A percentile compares a stretch with the other conserved stretches of the same genome.
Conservation (phyloP, 2,329 filamentous ascomycete species). For the Neurospora sp. region DNA sequence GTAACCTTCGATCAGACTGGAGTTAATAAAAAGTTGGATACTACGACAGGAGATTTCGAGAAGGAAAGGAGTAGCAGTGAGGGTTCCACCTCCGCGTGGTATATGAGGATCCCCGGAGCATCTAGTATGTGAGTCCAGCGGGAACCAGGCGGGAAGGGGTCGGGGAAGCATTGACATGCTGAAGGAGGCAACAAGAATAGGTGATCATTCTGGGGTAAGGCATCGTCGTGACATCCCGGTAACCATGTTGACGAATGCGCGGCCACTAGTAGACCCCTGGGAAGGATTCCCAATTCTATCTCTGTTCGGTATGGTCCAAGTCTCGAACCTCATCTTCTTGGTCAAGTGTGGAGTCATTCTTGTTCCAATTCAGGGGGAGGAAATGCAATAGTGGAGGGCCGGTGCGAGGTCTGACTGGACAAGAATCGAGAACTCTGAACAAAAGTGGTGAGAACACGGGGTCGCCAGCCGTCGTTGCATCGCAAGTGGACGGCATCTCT, state of each 20-base stretch:
- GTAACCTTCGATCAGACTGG: not conserved
- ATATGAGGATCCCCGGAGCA: not conserved
- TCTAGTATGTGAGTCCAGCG: not conserved
- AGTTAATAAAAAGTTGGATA: not conserved
- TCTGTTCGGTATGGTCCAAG: not conserved
- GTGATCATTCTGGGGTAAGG: not conserved
- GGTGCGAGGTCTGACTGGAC: not conserved
- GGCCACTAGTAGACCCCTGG: not conserved
- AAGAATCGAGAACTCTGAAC: not conserved
- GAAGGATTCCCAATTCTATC: not conserved
- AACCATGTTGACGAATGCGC: not conserved
- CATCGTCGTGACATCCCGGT: not conserved
- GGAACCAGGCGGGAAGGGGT: not conserved
- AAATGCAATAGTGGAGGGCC: not conserved
- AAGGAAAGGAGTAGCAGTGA: not conserved
- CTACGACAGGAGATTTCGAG: not conserved
- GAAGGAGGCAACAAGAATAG: not conserved
- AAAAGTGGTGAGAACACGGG: not conserved
- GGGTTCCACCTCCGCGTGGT: not conserved
- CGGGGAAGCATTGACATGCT: not conserved
- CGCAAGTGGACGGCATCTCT: not conserved
- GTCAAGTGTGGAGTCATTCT: not conserved
- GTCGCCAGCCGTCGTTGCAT: not conserved
- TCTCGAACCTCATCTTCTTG: not conserved
- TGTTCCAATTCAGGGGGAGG: not conserved